phyloP scores from a whole-genome alignment of 2,329 filamentous ascomycete species.

The Fusarium humuli region DNA sequence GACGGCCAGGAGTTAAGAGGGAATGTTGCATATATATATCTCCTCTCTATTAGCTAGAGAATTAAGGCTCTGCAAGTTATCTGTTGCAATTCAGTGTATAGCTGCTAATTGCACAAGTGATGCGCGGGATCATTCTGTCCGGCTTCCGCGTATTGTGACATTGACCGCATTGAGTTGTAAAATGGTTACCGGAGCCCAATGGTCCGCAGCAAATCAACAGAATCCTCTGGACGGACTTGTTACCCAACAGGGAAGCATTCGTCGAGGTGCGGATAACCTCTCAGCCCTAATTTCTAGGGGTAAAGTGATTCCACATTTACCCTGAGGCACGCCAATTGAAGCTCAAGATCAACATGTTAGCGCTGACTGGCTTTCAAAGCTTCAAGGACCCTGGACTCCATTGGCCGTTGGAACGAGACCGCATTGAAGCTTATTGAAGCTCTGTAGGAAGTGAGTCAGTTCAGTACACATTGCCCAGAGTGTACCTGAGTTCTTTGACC shows the following conservation, averaged over 20 bases:
- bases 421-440: not conserved
- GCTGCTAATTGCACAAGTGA: not conserved
- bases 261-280: not conserved
- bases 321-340: not conserved
- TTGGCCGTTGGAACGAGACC: not conserved
- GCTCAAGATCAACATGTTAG: not conserved
- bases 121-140: not conserved
- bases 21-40: not conserved
- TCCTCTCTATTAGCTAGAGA: not conserved
- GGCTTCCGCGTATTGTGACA: not conserved
- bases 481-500: not conserved
- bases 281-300: slow-evolving; percentile 18
- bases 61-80: not conserved
- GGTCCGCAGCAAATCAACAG: slow-evolving; percentile 1
- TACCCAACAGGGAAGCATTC: not conserved
- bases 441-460: not conserved
- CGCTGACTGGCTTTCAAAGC: not conserved
- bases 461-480: not conserved
- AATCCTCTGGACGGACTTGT: not conserved
- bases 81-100: not conserved
- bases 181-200: not conserved
- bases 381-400: not conserved
- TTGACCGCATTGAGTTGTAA: not conserved
- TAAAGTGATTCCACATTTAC: not conserved
- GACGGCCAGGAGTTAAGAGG: not conserved